Conservation (phyloP, 2,329 filamentous ascomycete genomes). For the Aspergillus novoparasiticus region DNA sequence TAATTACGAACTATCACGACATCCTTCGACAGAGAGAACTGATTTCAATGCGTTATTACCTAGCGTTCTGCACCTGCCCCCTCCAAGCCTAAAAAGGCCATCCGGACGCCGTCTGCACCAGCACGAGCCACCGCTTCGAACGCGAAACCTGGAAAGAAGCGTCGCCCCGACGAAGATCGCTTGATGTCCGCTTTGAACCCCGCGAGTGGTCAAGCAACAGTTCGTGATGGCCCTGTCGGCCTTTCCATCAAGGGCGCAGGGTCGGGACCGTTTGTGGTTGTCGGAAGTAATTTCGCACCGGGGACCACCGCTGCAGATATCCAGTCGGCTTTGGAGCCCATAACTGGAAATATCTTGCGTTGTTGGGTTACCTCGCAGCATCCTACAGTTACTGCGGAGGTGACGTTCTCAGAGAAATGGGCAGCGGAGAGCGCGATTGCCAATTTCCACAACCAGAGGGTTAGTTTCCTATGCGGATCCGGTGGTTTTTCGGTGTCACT, state of each 20-base stretch:
- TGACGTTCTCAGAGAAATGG: slow-evolving; percentile 57
- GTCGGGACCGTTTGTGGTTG: slow-evolving; percentile 57
- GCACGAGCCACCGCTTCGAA: slow-evolving; percentile 22
- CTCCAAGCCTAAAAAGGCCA: slow-evolving; percentile 39
- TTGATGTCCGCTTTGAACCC: slow-evolving; percentile 34
- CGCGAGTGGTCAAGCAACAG: slow-evolving; percentile 32
- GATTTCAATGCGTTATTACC: slow-evolving; percentile 1
- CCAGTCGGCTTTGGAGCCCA: slow-evolving; percentile 59
- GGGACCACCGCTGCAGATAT: slow-evolving; percentile 68
- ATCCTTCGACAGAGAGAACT: slow-evolving; percentile 7
- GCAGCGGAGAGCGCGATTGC: slow-evolving; percentile 62
- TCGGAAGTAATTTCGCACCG: slow-evolving; percentile 66
- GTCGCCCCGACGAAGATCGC: slow-evolving; percentile 38
- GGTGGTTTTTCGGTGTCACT: not conserved
- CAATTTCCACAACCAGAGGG: slow-evolving; percentile 66
- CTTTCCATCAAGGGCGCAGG: slow-evolving; percentile 60
- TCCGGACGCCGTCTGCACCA: slow-evolving; percentile 33
- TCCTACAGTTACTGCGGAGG: slow-evolving; percentile 63
- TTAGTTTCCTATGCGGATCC: slow-evolving; percentile 31
- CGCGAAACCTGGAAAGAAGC: slow-evolving; percentile 32
- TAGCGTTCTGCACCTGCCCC: slow-evolving; percentile 47
- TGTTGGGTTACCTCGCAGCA: slow-evolving; percentile 57
- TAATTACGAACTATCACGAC: not conserved
- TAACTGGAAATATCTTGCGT: slow-evolving; percentile 55
- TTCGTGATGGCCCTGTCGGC: slow-evolving; percentile 36